A percentile compares a stretch with the other conserved stretches of the same genome.
Conservation (phyloP, 768 basidiomycete species). For the Inosperma sp. region DNA sequence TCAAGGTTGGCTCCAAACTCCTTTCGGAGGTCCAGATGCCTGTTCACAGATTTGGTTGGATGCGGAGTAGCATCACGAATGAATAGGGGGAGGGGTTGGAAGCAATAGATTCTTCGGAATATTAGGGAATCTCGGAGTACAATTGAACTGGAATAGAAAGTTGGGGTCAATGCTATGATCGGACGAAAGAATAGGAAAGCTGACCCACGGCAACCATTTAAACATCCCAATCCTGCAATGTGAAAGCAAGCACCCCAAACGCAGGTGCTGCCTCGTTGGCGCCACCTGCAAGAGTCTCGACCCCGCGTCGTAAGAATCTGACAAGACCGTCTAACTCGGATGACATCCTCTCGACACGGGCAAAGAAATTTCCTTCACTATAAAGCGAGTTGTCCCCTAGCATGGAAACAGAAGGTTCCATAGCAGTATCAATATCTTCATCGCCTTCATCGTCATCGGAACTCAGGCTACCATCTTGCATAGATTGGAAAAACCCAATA, state of each 20-base stretch:
- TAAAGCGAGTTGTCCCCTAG: slow-evolving; percentile 19
- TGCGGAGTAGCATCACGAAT: too few relatives aligned
- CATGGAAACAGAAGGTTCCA: slow-evolving; percentile 20
- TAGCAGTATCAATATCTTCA: slow-evolving; percentile 21
- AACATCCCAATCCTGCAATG: slow-evolving; percentile 74
- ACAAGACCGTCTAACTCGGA: slow-evolving; percentile 68
- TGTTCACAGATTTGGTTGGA: too few relatives aligned
- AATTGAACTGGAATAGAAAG: too few relatives aligned
- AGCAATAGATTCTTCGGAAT: too few relatives aligned
- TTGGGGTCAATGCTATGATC: not conserved
- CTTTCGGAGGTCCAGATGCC: too few relatives aligned
- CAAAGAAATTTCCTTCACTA: slow-evolving; percentile 45
- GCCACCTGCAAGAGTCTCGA: slow-evolving; percentile 64
- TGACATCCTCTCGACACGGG: slow-evolving; percentile 58
- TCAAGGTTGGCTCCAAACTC: too few relatives aligned
- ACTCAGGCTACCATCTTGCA: slow-evolving; percentile 32
- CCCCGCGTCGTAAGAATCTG: slow-evolving; percentile 60
- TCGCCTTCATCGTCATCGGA: slow-evolving; percentile 45
- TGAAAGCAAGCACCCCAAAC: slow-evolving; percentile 71
- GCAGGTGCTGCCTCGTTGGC: slow-evolving; percentile 54
- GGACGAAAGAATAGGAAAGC: not conserved
- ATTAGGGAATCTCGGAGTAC: too few relatives aligned
- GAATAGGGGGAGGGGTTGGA: too few relatives aligned
- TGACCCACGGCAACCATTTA: slow-evolving; percentile 19
- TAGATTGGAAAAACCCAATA: slow-evolving; percentile 53